phyloP scores from a whole-genome alignment of 2,329 filamentous ascomycete genomes.

The Xylariales sp. region DNA sequence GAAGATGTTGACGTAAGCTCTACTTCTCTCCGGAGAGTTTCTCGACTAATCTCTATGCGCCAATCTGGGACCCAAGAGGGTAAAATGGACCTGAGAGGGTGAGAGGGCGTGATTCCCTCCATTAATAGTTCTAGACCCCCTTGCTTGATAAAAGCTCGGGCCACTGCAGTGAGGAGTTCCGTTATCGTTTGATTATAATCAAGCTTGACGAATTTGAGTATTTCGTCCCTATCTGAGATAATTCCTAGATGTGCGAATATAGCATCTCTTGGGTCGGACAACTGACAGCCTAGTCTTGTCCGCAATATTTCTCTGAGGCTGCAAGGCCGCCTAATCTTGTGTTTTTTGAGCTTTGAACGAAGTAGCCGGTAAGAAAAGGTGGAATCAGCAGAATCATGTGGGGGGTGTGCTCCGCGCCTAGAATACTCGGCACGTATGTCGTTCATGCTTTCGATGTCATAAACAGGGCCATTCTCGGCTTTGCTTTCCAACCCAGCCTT shows the following conservation, averaged over 20 bases:
- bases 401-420: background rate
- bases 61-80: conserved; percentile 7
- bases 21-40: too few relatives aligned
- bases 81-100: background rate
- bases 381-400: too few relatives aligned
- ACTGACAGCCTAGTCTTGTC: conserved; percentile 4
- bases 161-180: background rate
- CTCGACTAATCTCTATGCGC: background rate
- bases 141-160: background rate
- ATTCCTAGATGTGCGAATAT: conserved; percentile 33
- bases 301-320: conserved; percentile 7
- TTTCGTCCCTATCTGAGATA: conserved; percentile 13
- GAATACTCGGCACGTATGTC: background rate
- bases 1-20: too few relatives aligned
- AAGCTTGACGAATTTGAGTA: conserved; percentile 16
- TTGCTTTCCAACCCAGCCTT: background rate
- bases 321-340: background rate
- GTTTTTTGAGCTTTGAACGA: too few relatives aligned
- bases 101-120: background rate
- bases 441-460: conserved; percentile 7
- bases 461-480: too few relatives aligned
- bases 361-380: too few relatives aligned
- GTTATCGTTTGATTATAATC: conserved; percentile 15
- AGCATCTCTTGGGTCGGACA: conserved; percentile 25
- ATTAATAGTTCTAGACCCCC: background rate